phyloP scores from a whole-genome alignment of 73 alveolate species.

The Tetrahymena elliotti region DNA sequence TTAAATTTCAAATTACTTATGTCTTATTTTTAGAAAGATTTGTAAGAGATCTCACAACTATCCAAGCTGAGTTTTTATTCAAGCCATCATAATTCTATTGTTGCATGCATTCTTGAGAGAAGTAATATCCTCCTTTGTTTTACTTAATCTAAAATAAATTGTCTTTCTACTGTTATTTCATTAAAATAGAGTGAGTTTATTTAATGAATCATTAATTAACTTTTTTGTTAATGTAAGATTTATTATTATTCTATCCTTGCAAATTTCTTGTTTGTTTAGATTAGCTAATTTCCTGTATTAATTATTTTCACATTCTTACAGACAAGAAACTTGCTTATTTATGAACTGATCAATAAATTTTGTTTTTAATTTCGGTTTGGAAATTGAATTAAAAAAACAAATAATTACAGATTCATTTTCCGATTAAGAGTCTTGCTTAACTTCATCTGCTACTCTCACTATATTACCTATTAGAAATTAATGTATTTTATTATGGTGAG shows the following conservation, averaged over 20 bases:
- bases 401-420: background rate
- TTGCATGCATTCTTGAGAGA: background rate
- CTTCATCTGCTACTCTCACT: conserved; percentile 4
- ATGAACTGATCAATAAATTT: background rate
- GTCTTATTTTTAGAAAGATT: background rate
- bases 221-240: too few species aligned
- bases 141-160: background rate
- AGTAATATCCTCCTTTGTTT: background rate
- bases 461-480: background rate
- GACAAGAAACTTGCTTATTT: background rate
- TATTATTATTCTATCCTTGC: background rate
- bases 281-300: background rate
- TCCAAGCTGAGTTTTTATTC: background rate
- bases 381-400: background rate
- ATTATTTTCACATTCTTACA: background rate
- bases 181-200: background rate
- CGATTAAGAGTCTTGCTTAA: background rate
- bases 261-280: background rate
- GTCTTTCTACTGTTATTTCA: background rate
- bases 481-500: background rate
- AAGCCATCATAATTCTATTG: background rate
- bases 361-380: background rate
- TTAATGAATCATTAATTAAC: too few species aligned
- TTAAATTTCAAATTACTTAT: background rate
- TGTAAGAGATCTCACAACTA: background rate